Percentiles rank a stretch among this genome's conserved stretches.
Evolutionary conservation across 345 rosid species (phyloP).

Genomic region (Trapa bicornis): DNA sequence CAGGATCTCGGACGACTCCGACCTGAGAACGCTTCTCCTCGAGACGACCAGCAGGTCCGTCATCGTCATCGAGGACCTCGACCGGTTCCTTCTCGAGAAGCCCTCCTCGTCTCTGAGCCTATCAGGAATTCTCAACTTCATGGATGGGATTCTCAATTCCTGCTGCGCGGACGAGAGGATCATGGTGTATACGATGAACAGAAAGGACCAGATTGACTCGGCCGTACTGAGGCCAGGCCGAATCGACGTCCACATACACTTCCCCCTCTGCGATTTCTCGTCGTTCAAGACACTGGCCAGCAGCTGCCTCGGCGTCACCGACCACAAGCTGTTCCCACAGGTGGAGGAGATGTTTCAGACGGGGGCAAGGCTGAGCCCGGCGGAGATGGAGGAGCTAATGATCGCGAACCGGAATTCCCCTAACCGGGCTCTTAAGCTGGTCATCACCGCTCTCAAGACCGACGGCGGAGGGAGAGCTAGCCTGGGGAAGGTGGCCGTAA

Average conservation of each 20-base stretch:
- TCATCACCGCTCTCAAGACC: conserved; percentile 26
- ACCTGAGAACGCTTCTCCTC: conserved; percentile 25
- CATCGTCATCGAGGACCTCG: conserved; percentile 38
- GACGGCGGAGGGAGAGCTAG: conserved; percentile 14
- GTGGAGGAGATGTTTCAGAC: conserved; percentile 33
- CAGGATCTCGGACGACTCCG: conserved; percentile 24
- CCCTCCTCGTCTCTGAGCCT: conserved; percentile 15
- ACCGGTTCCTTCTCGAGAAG: conserved; percentile 25
- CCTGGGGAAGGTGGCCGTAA: conserved; percentile 6
- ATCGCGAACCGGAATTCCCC: conserved; percentile 37
- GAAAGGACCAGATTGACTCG: conserved; percentile 29
- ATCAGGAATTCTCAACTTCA: conserved; percentile 32
- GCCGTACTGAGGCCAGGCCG: conserved; percentile 35
- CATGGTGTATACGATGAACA: conserved; percentile 33
- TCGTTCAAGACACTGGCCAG: conserved; percentile 30
- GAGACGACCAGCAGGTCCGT: conserved; percentile 27
- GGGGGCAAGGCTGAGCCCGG: conserved; percentile 38
- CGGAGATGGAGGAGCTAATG: conserved; percentile 43
- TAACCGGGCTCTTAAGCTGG: conserved; percentile 31
- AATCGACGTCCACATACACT: conserved; percentile 37
- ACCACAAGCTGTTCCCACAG: conserved; percentile 37
- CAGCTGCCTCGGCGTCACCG: conserved; percentile 32
- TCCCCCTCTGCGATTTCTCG: conserved; percentile 31
- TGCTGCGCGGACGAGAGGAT: conserved; percentile 38
- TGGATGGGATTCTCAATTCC: conserved; percentile 37